These are phyloP conservation scores for Leccinum variicolor DNA, from an alignment of 768 basidiomycete species.

Conservation along the genomic window DNA sequence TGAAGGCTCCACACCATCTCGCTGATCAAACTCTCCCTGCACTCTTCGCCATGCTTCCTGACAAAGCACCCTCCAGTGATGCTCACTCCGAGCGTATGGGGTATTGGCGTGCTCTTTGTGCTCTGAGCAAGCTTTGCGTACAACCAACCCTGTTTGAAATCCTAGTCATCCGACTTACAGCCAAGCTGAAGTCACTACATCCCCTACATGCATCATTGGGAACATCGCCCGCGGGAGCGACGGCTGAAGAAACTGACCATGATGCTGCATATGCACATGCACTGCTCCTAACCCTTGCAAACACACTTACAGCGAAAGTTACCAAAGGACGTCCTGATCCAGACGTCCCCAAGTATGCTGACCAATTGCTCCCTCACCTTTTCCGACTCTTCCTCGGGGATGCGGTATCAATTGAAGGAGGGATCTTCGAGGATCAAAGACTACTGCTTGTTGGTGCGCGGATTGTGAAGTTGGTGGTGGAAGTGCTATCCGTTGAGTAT, in stretches of 20 bases:
- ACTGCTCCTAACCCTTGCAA: constrained; percentile 65
- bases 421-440: constrained; percentile 36
- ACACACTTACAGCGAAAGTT: constrained; percentile 55
- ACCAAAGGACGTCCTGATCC: constrained; percentile 44
- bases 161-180: constrained; percentile 70
- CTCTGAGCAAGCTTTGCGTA: constrained; percentile 69
- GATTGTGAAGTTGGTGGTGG: constrained; percentile 65
- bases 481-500: constrained; percentile 62
- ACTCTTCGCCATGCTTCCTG: constrained; percentile 74
- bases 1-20: constrained; percentile 58
- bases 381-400: constrained; percentile 60
- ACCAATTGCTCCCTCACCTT: constrained; percentile 68
- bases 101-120: constrained; percentile 64
- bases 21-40: constrained; percentile 75
- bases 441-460: constrained; percentile 46
- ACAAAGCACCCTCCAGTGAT: constrained; percentile 52
- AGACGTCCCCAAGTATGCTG: constrained; percentile 80
- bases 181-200: constrained; percentile 74
- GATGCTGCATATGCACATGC: constrained; percentile 84
- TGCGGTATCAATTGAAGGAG: constrained; percentile 26
- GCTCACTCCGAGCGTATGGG: constrained; percentile 54
- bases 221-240: not conserved
- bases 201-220: constrained; percentile 24
- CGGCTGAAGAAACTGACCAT: constrained; percentile 49
- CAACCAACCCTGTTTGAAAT: constrained; percentile 80